A percentile compares a stretch with the other conserved stretches of the same genome.
Conservation (phyloP, 2,329 filamentous ascomycete species). For the Remersonia thermophila region DNA sequence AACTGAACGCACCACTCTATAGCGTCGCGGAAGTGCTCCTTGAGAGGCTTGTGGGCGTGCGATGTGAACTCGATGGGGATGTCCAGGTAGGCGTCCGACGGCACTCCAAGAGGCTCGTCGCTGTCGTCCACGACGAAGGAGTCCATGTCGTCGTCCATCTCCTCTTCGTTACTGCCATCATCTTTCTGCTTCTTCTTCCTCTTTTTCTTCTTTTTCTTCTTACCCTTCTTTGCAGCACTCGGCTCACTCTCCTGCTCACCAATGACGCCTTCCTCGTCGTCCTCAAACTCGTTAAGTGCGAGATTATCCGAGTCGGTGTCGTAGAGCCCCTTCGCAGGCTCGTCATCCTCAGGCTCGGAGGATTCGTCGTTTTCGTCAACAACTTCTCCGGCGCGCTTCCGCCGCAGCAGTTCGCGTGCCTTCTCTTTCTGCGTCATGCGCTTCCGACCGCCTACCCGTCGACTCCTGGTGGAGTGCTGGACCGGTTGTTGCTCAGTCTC, state of each 20-base stretch:
- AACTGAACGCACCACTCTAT: conserved; percentile 76
- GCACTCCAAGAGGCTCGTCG: conserved; percentile 42
- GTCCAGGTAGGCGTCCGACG: conserved; percentile 29
- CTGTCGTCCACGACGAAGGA: conserved; percentile 54
- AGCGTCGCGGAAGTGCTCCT: conserved; percentile 60
- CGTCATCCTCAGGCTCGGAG: conserved; percentile 3
- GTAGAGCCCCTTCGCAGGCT: conserved; percentile 16
- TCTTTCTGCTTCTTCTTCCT: conserved; percentile 2
- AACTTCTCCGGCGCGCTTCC: conserved; percentile 19
- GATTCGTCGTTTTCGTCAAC: conserved; percentile 13
- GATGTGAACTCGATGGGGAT: conserved; percentile 60
- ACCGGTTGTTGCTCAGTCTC: too few species aligned
- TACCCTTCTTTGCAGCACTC: conserved; percentile 2
- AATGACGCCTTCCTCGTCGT: conserved; percentile 20
- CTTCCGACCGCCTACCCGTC: conserved; percentile 4
- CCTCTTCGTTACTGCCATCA: conserved; percentile 12
- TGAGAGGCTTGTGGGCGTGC: conserved; percentile 52
- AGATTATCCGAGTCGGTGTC: conserved; percentile 21
- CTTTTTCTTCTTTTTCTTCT: conserved; percentile 6
- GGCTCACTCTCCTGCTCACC: background rate
- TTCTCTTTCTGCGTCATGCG: conserved; percentile 17
- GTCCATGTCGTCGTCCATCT: conserved; percentile 26
- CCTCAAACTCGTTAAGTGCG: conserved; percentile 22
- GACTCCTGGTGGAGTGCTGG: background rate
- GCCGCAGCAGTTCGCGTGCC: conserved; percentile 20